A percentile compares a stretch with the other conserved stretches of the same genome.
Evolutionary conservation across 2,329 filamentous ascomycete species (phyloP).

Genomic region (Aureobasidium melanogenum): DNA sequence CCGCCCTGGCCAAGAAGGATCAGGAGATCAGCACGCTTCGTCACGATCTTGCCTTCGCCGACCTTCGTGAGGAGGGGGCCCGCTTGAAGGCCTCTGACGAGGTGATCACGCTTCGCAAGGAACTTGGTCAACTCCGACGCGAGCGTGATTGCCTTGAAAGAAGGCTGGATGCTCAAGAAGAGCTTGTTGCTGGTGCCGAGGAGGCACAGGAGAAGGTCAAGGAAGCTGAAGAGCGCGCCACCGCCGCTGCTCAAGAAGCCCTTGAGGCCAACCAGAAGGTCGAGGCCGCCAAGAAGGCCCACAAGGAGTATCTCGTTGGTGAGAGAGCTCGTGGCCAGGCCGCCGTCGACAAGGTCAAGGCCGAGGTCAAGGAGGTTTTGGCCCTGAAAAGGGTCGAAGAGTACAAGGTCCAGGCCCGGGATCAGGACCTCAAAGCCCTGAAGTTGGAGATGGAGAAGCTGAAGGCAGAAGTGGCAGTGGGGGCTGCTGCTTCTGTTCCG

Average conservation of each 20-base stretch:
- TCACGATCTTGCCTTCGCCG: background rate
- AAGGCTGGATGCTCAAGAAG: background rate
- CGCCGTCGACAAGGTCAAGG: background rate
- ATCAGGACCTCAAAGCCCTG: background rate
- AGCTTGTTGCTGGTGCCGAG: background rate
- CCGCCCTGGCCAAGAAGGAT: background rate
- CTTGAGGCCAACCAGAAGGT: background rate
- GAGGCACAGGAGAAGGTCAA: background rate
- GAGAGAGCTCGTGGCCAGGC: background rate
- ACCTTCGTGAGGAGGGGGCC: background rate
- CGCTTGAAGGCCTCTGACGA: background rate
- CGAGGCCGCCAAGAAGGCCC: constrained; percentile 1
- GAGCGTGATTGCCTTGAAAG: background rate
- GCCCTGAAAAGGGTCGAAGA: background rate
- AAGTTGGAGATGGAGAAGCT: background rate
- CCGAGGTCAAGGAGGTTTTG: background rate
- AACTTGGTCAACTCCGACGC: background rate
- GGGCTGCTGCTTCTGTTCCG: background rate
- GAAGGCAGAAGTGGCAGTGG: background rate
- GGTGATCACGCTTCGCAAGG: background rate
- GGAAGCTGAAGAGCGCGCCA: background rate
- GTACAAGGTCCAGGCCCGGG: background rate
- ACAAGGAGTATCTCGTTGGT: background rate
- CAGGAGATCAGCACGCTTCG: background rate
- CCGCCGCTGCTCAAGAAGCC: background rate